Base-by-base conservation (phyloP, 148 eudicot species). In the Pouteria glomerata region DNA sequence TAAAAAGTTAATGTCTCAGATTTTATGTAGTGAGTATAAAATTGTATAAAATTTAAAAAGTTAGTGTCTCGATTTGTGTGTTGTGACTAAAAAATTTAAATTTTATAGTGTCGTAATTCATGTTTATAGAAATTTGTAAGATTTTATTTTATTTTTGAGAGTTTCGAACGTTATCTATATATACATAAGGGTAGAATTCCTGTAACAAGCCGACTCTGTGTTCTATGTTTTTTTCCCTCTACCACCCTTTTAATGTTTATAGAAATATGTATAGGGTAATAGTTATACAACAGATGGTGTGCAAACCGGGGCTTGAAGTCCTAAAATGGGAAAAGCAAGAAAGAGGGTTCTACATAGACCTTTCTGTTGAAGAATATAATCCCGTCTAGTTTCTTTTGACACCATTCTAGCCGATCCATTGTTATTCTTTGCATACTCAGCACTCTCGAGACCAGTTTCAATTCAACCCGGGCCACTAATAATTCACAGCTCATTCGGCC, bases 261-360 rank as follows among this genome's bases (percentile, higher is more conserved):
- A n/a, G n/a, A n/a, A 57, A 16, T 15, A 18, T 11, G 55, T 27
- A 53, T 73, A 51, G 69, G 50, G 68, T 56, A n/a, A n/a, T n/a
- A 72, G 39, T 39, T 39, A 39, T 30, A 35, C n/a, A 26, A 42
- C 24, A 14, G 24, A 37, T 34, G 50, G 4, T 18, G 50, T 44
- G 42, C 30, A 19, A 48, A 63, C 37, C 5, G 10, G 44, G 12
- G n/a, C 62, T 1, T 30, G 73, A 55, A 57, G 14, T 62, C 70
- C 69, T 72, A 91, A 74, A 88, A 82, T 29, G 97, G 97, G 45
- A 91, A 95, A 58, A 88, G 89, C 79, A 76, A 80, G 86, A 95
- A 89, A 2, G 86, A 82, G 4, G 89, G 77, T 27, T 91, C 98
- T n/a, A 86, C 55, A 57, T 72, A 79, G 59, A 89, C 76, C 66